A percentile compares a stretch with the other conserved stretches of the same genome.
phyloP scores from a whole-genome alignment of 345 rosid genomes.

The Arabis alpina region DNA sequence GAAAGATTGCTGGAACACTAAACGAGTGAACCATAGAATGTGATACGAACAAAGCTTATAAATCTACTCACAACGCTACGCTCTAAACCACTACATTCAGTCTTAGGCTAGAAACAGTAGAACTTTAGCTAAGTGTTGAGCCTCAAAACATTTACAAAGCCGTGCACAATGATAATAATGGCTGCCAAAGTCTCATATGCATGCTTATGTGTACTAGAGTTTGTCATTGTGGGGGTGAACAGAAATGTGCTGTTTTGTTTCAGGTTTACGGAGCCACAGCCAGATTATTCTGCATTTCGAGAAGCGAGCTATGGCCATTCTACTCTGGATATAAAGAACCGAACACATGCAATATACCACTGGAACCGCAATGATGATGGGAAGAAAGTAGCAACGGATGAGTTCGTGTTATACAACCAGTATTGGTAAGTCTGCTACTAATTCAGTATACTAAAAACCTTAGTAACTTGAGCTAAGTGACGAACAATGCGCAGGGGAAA shows the following conservation, averaged over 20 bases:
- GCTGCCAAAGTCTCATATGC: not conserved
- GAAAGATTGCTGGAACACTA: not conserved
- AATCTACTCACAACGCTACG: too few relatives aligned
- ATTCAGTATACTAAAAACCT: not conserved
- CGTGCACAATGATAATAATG: not conserved
- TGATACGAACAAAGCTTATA: not conserved
- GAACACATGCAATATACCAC: constrained; percentile 86
- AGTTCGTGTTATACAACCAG: constrained; percentile 66
- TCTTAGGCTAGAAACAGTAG: not conserved
- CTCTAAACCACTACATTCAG: not conserved
- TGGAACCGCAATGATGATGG: constrained; percentile 97
- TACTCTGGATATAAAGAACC: constrained; percentile 77
- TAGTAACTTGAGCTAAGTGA: constrained; percentile 23
- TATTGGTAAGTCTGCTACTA: constrained; percentile 61
- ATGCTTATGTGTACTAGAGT: constrained; percentile 1
- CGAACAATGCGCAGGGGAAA: constrained; percentile 53
- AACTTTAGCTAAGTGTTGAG: not conserved
- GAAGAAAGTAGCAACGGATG: constrained; percentile 69
- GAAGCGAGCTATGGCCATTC: constrained; percentile 98
- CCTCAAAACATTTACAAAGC: not conserved
- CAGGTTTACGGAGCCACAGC: constrained; percentile 88
- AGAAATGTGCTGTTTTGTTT: constrained; percentile 17
- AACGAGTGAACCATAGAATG: not conserved
- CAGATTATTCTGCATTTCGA: constrained; percentile 90
- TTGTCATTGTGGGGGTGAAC: not conserved